Evolutionary conservation across 345 rosid species (phyloP), one percentile per base, ranked within the genome.

Genomic region (Eucalyptus sp.): DNA sequence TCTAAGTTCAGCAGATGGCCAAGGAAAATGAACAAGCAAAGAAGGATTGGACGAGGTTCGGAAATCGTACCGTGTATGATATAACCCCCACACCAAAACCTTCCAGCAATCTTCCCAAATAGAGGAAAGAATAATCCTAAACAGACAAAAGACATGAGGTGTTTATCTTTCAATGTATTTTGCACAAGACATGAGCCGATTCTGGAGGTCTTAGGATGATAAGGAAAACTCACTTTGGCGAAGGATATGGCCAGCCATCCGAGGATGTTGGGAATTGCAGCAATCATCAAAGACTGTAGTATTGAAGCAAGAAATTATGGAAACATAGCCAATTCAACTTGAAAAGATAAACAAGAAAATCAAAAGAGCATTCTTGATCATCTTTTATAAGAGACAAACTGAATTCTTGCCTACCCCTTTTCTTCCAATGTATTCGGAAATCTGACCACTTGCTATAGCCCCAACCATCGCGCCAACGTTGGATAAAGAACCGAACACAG

Each of bases 401-500:
- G 31, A 33, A 88, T 62, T n/a, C 41, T 33, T 46, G 33, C 89
- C 18, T 93, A 97, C 99, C 98, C 99, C 99, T 96, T 98, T 98
- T 88, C 99, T 90, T 68, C 99, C 99, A 86, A 98, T 93, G 90
- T 96, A 95, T 90, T 98, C 99, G 1, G 99, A 93, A 81, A 97
- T 97, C 95, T 98, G 99, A 91, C 99, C 99, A 85, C 99, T 97
- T 37, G 99, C 94, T 88, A 98, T 97, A 44, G 99, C 99, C 80
- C 99, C 99, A 88, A 98, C 94, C 99, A 98, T 98, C 90, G 99
- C 99, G 52, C 99, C 99, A 89, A 98, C 99, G 93, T 98, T 98
- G 50, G 98, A 98, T 37, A 98, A 88, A 51, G 99, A 98, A 88
- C 98, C 99, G 86, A 98, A 98, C 86, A 95, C 86, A 86, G 99